phyloP scores from a whole-genome alignment of 257 asterid genomes.

The Cinchona pubescens region DNA sequence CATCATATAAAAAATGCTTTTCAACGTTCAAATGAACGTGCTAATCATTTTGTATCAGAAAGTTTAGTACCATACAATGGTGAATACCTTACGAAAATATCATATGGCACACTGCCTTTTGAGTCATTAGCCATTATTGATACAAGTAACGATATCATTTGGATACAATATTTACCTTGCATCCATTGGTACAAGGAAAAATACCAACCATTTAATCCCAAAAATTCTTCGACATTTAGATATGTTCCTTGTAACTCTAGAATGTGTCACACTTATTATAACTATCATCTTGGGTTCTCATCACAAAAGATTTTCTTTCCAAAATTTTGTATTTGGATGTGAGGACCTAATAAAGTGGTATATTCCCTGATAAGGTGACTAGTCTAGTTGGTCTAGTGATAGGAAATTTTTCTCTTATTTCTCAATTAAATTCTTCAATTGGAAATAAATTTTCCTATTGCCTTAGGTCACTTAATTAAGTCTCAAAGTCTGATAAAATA shows the following conservation, averaged over 20 bases:
- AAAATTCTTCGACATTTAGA: constrained; percentile 19
- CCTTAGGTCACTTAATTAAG: constrained; percentile 16
- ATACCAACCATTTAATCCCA: constrained; percentile 16
- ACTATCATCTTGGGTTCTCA: constrained; percentile 26
- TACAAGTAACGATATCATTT: constrained; percentile 24
- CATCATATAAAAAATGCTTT: constrained; percentile 16
- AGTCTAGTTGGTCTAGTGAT: constrained; percentile 35
- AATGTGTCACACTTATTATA: constrained; percentile 9
- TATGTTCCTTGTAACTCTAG: not conserved
- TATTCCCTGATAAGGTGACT: not conserved
- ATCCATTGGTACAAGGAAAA: constrained; percentile 12
- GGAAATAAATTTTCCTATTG: constrained; percentile 40
- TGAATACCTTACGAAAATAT: constrained; percentile 25
- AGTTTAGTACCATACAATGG: not conserved
- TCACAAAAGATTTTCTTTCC: constrained; percentile 9
- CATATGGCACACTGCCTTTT: constrained; percentile 30
- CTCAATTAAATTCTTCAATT: constrained; percentile 21
- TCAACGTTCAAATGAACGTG: constrained; percentile 23
- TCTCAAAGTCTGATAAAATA: constrained; percentile 23
- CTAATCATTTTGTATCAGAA: not conserved
- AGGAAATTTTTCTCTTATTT: constrained; percentile 31
- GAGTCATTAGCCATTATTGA: constrained; percentile 17
- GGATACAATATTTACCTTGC: constrained; percentile 34
- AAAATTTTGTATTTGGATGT: constrained; percentile 29
- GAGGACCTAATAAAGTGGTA: constrained; percentile 25